Conservation (phyloP, 2,329 filamentous ascomycete genomes). For the Thielaviopsis ethacetica region DNA sequence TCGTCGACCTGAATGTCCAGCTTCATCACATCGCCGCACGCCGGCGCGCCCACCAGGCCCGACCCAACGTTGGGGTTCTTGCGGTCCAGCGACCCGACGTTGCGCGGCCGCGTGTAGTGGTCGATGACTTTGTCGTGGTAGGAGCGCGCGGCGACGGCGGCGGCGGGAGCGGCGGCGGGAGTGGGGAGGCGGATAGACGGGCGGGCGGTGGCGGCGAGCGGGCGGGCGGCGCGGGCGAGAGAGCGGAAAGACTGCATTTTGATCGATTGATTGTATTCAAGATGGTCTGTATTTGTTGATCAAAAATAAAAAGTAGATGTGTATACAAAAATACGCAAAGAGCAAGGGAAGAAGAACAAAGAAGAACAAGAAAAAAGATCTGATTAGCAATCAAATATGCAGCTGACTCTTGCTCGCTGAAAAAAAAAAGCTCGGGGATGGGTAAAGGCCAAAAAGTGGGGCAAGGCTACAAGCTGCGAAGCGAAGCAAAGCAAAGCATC, state of each 20-base stretch:
- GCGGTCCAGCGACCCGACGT: slow-evolving; percentile 48
- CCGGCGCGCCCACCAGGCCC: slow-evolving; percentile 76
- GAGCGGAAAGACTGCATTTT: not conserved
- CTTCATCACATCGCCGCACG: slow-evolving; percentile 87
- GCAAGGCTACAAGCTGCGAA: too few species aligned
- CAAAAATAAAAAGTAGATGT: too few species aligned
- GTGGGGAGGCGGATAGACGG: not conserved
- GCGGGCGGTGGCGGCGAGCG: not conserved
- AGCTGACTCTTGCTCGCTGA: too few species aligned
- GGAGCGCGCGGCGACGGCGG: slow-evolving; percentile 4
- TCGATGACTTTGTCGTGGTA: slow-evolving; percentile 50
- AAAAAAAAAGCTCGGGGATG: too few species aligned
- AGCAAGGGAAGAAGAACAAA: too few species aligned
- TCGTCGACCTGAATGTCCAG: slow-evolving; percentile 68
- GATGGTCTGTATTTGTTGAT: too few species aligned
- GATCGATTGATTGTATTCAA: not conserved
- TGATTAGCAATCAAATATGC: too few species aligned
- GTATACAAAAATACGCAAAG: too few species aligned
- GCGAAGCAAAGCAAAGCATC: too few species aligned
- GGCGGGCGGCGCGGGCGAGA: not conserved
- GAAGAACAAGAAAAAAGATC: too few species aligned
- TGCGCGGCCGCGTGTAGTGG: slow-evolving; percentile 37
- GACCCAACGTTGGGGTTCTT: slow-evolving; percentile 71
- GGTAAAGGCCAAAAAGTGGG: too few species aligned
- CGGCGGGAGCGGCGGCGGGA: too few species aligned